Conservation (phyloP, 176 grass and related monocot species). For the Phragmites australis region DNA sequence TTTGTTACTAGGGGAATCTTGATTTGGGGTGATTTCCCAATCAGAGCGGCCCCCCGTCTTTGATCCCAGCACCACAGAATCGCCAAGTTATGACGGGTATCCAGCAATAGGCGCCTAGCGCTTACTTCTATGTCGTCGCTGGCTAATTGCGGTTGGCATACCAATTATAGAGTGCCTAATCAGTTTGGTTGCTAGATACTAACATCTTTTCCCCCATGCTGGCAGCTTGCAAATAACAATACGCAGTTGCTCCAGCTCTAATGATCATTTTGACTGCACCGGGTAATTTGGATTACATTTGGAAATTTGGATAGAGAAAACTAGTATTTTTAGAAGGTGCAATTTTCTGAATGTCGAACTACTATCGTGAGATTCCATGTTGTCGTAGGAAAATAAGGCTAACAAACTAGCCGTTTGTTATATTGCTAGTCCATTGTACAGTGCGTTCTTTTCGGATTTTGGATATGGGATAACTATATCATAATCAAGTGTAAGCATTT, state of each 20-base stretch:
- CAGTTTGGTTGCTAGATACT: background rate
- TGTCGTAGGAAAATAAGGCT: background rate
- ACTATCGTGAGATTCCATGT: background rate
- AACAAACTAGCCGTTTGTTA: background rate
- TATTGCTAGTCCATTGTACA: background rate
- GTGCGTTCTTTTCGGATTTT: background rate
- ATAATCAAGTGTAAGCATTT: background rate
- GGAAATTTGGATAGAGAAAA: background rate
- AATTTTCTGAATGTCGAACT: background rate
- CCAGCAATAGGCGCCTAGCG: background rate
- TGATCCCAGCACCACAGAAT: no score
- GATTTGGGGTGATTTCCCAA: background rate
- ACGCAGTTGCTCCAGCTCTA: background rate
- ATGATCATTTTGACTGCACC: background rate
- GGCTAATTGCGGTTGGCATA: background rate
- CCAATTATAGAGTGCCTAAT: background rate
- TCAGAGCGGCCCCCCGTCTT: background rate
- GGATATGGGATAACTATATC: background rate
- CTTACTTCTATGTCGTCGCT: background rate
- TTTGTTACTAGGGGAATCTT: background rate
- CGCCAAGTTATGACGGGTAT: background rate
- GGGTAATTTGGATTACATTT: background rate
- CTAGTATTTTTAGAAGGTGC: background rate
- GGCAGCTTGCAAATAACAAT: background rate
- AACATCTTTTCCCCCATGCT: background rate